Base-by-base conservation (phyloP, 257 asterid species). In the Paraleonurus japonicus region DNA sequence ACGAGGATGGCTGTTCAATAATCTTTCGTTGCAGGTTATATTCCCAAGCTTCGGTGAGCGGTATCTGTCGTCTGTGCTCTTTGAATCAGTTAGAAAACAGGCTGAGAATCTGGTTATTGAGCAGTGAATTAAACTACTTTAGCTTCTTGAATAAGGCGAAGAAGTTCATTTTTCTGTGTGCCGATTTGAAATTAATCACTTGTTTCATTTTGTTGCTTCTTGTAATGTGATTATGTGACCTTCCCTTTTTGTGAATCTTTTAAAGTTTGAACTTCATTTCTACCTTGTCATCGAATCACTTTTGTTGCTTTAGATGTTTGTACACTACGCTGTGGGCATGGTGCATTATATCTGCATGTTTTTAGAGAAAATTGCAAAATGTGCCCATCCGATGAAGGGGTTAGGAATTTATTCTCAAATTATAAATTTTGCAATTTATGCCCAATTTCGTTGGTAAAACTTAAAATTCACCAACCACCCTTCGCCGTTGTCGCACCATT, bases 11-110 rank as follows among this genome's bases (percentile, higher is more conserved):
- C 0, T 12, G 53, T 15, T 45, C 17, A 12, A 41, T 41, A 41
- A 41, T 41, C 20, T 47, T 47, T 47, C 22, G 51, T 7, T 72
- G 73, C 83, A 92, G 98, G 96, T 65, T 30, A 67, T 93, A 58
- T 93, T 90, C 80, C 95, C 97, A 15, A 90, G 98, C 85, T 90
- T 86, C 15, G 98, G 98, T 4, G 98, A 93, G 84, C 84, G 98
- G 3, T 93, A 93, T 62, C 90, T 93, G 4, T 93, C 98, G 12
- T 83, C 98, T 5, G 90, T 83, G 20, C 96, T 93, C 22, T 93
- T 93, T 39, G 97, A 90, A 11, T 80, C 96, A 1, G 85, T 89
- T 32, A 85, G 97, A 74, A 68, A 70, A 64, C 93, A 93, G 83
- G 97, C 95, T 4, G 96, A 86, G 85, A 83, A 67, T 88, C 84